These are phyloP conservation scores for Chiua virens DNA, from an alignment of 768 basidiomycete genomes.

Conservation along the genomic window DNA sequence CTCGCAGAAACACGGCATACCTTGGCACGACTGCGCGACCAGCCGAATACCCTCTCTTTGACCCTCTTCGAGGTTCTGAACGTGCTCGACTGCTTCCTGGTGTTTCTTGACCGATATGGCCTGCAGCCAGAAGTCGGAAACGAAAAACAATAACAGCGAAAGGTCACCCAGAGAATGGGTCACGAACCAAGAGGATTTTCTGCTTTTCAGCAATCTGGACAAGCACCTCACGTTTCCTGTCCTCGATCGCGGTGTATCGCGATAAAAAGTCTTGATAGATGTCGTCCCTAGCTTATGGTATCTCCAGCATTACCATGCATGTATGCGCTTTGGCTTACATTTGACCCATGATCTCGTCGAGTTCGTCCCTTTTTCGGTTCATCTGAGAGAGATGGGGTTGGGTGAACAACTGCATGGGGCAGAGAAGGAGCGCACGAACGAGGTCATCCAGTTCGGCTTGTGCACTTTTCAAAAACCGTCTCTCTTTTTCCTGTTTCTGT, in stretches of 20 bases:
- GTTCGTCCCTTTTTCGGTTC: conserved; percentile 16
- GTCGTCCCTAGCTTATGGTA: conserved; percentile 17
- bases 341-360: conserved; percentile 16
- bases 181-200: conserved; percentile 26
- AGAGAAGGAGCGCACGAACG: conserved; percentile 7
- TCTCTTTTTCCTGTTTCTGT: conserved; percentile 27
- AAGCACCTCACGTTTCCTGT: conserved; percentile 28
- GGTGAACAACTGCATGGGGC: background rate
- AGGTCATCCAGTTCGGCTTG: conserved; percentile 27
- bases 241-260: conserved; percentile 24
- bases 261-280: conserved; percentile 27
- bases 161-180: background rate
- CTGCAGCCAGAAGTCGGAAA: conserved; percentile 10
- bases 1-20: conserved; percentile 5
- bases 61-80: conserved; percentile 22
- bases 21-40: conserved; percentile 19
- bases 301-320: conserved; percentile 1
- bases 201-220: conserved; percentile 25
- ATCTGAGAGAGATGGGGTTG: conserved; percentile 14
- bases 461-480: conserved; percentile 18
- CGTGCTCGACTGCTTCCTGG: conserved; percentile 22
- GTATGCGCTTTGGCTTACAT: conserved; percentile 23
- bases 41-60: conserved; percentile 24
- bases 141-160: background rate
- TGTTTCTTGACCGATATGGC: conserved; percentile 28